Evolutionary conservation across 1,139 yeast species (phyloP).

Genomic region (Hyphopichia khmerensis): DNA sequence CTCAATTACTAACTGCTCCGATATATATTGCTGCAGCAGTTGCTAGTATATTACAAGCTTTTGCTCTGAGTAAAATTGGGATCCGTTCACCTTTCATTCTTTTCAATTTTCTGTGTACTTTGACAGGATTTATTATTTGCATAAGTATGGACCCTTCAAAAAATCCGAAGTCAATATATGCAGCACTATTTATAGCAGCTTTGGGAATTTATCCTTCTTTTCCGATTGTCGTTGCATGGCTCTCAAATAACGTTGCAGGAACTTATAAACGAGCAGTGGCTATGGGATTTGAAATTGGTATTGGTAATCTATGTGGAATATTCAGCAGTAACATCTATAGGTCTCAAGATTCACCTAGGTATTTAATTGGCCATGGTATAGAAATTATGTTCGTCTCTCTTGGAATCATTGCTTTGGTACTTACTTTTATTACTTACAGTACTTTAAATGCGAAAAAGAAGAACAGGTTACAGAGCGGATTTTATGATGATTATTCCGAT

Average conservation of each 20-base stretch:
- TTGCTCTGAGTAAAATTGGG: constrained; percentile 25
- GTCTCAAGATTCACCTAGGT: constrained; percentile 26
- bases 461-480: constrained; percentile 17
- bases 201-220: constrained; percentile 32
- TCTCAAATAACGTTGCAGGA: constrained; percentile 34
- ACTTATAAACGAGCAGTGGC: constrained; percentile 36
- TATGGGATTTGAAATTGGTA: constrained; percentile 38
- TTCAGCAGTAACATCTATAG: constrained; percentile 33
- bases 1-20: constrained; percentile 35
- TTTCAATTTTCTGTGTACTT: constrained; percentile 20
- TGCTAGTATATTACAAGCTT: constrained; percentile 24
- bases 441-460: constrained; percentile 17
- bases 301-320: constrained; percentile 40
- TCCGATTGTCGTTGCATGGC: constrained; percentile 38
- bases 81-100: constrained; percentile 31
- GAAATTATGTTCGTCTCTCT: constrained; percentile 16
- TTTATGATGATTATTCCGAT: constrained; percentile 18
- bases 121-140: constrained; percentile 30
- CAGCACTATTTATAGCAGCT: constrained; percentile 31
- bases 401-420: constrained; percentile 12
- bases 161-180: constrained; percentile 23
- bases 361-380: constrained; percentile 25
- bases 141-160: constrained; percentile 14
- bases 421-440: constrained; percentile 14
- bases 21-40: constrained; percentile 31